phyloP scores from a whole-genome alignment of 2,329 filamentous ascomycete species.

The Ascochyta fabae region DNA sequence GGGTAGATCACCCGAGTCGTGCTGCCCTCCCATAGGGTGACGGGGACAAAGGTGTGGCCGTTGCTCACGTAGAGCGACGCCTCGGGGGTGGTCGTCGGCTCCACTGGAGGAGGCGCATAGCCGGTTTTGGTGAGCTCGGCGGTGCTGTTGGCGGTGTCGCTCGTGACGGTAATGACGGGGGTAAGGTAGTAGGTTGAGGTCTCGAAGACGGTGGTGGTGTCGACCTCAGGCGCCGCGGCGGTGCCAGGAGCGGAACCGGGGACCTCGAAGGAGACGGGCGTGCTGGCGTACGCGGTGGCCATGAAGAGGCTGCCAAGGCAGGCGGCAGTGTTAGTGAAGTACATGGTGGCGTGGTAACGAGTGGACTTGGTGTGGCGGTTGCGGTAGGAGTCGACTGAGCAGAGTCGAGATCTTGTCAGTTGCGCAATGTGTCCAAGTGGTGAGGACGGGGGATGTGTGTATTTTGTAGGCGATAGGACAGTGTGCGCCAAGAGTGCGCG shows the following conservation, averaged over 20 bases:
- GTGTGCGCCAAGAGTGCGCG: conserved; percentile 12
- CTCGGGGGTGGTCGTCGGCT: background rate
- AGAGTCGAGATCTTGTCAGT: background rate
- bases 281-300: conserved; percentile 3
- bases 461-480: background rate
- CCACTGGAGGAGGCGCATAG: background rate
- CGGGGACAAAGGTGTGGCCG: conserved; percentile 1
- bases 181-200: conserved; percentile 8
- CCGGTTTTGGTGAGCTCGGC: background rate
- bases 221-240: background rate
- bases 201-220: conserved; percentile 10
- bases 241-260: background rate
- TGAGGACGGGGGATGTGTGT: background rate
- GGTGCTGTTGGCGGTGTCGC: background rate
- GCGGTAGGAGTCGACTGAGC: background rate
- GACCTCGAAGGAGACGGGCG: background rate
- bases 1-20: conserved; percentile 5
- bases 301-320: conserved; percentile 9
- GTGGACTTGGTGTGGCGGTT: background rate
- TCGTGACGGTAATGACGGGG: background rate
- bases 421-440: background rate
- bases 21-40: conserved; percentile 11
- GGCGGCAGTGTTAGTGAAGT: background rate
- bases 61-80: background rate
- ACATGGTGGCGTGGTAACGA: conserved; percentile 4